Base-by-base conservation (phyloP, 495 filamentous ascomycete species). In the Xylaria bambusicola region DNA sequence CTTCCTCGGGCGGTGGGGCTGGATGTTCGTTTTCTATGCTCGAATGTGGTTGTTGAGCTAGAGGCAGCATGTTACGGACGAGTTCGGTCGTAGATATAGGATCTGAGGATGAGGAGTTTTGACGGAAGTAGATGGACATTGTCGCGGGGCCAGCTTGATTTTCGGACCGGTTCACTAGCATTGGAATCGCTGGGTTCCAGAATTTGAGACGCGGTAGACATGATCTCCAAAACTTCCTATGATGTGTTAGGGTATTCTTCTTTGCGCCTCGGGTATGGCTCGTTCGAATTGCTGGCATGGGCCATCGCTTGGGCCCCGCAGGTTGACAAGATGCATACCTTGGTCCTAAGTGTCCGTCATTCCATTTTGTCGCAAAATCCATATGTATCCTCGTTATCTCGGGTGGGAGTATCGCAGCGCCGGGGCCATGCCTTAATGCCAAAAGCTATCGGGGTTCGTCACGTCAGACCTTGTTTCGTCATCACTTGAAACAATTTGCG, bases 151-250 rank as follows among this genome's bases (percentile, higher is more conserved):
- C 84, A 48, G 65, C 70, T 50, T 84, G 75, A 23, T 88, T 76
- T 18, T 58, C 42, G 20, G 79, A 85, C 49, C 90, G 88, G 65
- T 84, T 84, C 52, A 98, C 85, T 35, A 88, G 86, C 86, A 98
- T 93, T 15, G 84, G 82, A 15, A 98, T 70, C 7, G 83, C 77
- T 0, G 94, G 94, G 70, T 98, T 98, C 79, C 94, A 88, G 78
- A 87, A 98, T 80, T 98, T 96, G 23, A 98, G 78, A 62, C 90
- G 84, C 1, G 90, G 89, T 31, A 98, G 86, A 65, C 84, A 88
- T 36, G 84, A 74, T 48, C 83, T 85, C 92, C 91, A 97, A 81
- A 98, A 96, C 79, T 91, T 90, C 58, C 88, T 91, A 49, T n/a
- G 12, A 21, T 7, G 15, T 33, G 29, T 33, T 10, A 33, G 29